phyloP scores from a whole-genome alignment of 208 protist species.

The Acanthamoeba sp. region DNA sequence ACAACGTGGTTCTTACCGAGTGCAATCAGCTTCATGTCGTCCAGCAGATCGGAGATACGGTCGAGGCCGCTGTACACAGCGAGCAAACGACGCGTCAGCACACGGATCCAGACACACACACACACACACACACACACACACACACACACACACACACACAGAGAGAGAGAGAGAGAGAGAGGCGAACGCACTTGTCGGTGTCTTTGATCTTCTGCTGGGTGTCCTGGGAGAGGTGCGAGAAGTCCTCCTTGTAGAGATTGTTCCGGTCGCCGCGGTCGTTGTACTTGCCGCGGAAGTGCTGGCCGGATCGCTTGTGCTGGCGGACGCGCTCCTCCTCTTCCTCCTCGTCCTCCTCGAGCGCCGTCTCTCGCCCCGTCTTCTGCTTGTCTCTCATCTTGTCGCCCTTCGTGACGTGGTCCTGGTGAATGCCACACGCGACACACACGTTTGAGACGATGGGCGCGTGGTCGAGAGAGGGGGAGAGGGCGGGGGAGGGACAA shows the following conservation, averaged over 20 bases:
- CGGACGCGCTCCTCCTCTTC: neutral
- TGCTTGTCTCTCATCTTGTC: constrained; percentile 33
- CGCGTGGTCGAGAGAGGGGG: neutral
- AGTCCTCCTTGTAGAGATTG: constrained; percentile 40
- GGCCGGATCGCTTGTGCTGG: neutral
- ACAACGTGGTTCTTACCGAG: neutral
- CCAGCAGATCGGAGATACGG: neutral
- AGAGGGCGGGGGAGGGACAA: neutral
- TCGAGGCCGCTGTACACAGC: neutral
- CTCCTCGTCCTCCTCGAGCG: neutral
- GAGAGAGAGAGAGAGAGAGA: too few relatives aligned
- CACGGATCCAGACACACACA: too few relatives aligned
- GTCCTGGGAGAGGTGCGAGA: neutral
- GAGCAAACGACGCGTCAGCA: too few relatives aligned
- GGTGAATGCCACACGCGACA: neutral
- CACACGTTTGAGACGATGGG: neutral
- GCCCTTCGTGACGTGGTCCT: constrained; percentile 41
- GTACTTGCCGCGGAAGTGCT: neutral
- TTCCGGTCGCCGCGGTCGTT: neutral
- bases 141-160: too few relatives aligned
- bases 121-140: too few relatives aligned
- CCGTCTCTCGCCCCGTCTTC: neutral
- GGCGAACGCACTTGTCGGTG: too few relatives aligned
- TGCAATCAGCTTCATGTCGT: constrained; percentile 34
- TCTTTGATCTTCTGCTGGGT: constrained; percentile 44